A percentile compares a stretch with the other conserved stretches of the same genome.
Conservation (phyloP, 1,284 basidiomycete genomes). For the Rhodofomes roseus region DNA sequence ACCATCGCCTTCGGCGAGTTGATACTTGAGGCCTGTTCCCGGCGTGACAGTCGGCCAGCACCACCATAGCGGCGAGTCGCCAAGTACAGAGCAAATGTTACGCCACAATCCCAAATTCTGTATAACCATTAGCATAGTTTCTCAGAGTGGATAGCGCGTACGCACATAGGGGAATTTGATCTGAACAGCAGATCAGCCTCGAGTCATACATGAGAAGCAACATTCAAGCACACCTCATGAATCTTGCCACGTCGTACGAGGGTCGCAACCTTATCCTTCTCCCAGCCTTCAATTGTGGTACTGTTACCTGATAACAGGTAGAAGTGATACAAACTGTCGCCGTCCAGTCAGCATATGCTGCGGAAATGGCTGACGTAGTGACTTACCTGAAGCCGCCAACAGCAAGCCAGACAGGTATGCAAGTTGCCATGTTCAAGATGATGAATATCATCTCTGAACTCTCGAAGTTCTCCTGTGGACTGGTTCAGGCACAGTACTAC, state of each 20-base stretch:
- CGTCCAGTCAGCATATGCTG: not conserved
- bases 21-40: constrained; percentile 78
- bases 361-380: not conserved
- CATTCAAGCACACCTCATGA: constrained; percentile 52
- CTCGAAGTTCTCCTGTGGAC: constrained; percentile 62
- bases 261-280: constrained; percentile 91
- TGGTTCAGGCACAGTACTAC: not conserved
- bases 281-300: constrained; percentile 97
- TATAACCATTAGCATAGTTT: not conserved
- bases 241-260: constrained; percentile 86
- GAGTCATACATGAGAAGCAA: not conserved
- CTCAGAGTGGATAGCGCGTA: not conserved
- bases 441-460: constrained; percentile 77
- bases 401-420: constrained; percentile 79
- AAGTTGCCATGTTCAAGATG: constrained; percentile 84
- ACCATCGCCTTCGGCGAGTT: constrained; percentile 71
- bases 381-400: constrained; percentile 83
- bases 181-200: constrained; percentile 30
- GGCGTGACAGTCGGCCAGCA: constrained; percentile 68
- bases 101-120: constrained; percentile 74
- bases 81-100: constrained; percentile 80
- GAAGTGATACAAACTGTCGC: constrained; percentile 73
- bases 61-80: constrained; percentile 74
- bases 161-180: constrained; percentile 90
- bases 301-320: constrained; percentile 79